A percentile compares a stretch with the other conserved stretches of the same genome.
Evolutionary conservation across 1,139 yeast species (phyloP).

Genomic region (Candida tetrigidarum): DNA sequence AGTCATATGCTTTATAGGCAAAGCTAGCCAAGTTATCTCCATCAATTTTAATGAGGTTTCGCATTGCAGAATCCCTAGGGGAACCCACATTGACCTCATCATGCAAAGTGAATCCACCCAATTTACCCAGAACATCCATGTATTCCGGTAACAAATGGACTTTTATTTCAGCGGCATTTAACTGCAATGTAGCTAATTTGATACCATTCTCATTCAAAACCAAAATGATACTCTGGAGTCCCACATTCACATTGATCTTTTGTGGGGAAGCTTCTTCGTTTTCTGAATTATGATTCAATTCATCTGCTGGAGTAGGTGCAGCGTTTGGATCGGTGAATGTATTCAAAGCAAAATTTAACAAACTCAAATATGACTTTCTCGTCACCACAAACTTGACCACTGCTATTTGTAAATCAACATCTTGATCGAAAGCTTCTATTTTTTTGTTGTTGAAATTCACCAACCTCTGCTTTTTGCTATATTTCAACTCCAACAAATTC

Average conservation of each 20-base stretch:
- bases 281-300: slow-evolving; percentile 63
- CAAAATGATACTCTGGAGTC: slow-evolving; percentile 73
- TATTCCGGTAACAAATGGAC: slow-evolving; percentile 76
- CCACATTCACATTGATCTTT: slow-evolving; percentile 69
- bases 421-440: slow-evolving; percentile 81
- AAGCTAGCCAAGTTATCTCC: slow-evolving; percentile 81
- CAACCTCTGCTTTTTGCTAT: slow-evolving; percentile 60
- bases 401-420: slow-evolving; percentile 73
- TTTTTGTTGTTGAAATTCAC: slow-evolving; percentile 59
- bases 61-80: slow-evolving; percentile 58
- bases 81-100: slow-evolving; percentile 77
- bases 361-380: slow-evolving; percentile 75
- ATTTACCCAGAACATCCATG: slow-evolving; percentile 71
- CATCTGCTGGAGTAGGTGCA: slow-evolving; percentile 68
- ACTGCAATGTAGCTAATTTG: slow-evolving; percentile 75
- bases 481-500: slow-evolving; percentile 66
- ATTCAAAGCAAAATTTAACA: slow-evolving; percentile 79
- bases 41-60: slow-evolving; percentile 77
- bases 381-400: slow-evolving; percentile 79
- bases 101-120: slow-evolving; percentile 80
- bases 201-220: slow-evolving; percentile 84
- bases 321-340: slow-evolving; percentile 88
- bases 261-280: slow-evolving; percentile 66
- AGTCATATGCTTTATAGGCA: slow-evolving; percentile 80
- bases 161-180: slow-evolving; percentile 73